Conservation (phyloP, 202 grass and related monocot species). For the Dendrocalamus latiflorus region DNA sequence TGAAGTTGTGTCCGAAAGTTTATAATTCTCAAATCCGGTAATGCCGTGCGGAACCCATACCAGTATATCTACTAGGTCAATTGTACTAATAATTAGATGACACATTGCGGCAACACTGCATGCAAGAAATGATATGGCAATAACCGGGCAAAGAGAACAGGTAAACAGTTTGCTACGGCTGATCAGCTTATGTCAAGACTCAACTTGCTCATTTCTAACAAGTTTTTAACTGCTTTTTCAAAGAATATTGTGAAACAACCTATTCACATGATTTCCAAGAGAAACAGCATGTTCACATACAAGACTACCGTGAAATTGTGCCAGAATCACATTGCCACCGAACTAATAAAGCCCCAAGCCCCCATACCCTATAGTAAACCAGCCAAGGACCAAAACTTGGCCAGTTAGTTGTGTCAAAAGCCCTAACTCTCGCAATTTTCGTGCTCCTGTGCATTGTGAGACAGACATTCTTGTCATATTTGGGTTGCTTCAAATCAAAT, state of each 20-base stretch:
- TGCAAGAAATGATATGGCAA: not conserved
- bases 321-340: not conserved
- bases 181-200: not conserved
- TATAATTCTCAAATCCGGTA: too few relatives aligned
- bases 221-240: not conserved
- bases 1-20: too few relatives aligned
- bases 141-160: not conserved
- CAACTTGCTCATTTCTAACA: not conserved
- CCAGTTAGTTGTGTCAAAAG: not conserved
- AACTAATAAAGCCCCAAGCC: not conserved
- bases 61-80: not conserved
- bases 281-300: not conserved
- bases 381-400: not conserved
- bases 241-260: not conserved
- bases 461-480: not conserved
- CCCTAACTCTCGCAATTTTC: not conserved
- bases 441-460: not conserved
- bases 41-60: too few relatives aligned
- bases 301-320: not conserved
- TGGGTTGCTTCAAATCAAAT: not conserved
- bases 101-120: not conserved
- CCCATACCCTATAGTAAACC: not conserved
- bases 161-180: not conserved
- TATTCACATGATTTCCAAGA: not conserved
- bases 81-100: not conserved